Evolutionary conservation across 2,329 filamentous ascomycete genomes (phyloP).

Genomic region (Tetracladium maxilliforme): DNA sequence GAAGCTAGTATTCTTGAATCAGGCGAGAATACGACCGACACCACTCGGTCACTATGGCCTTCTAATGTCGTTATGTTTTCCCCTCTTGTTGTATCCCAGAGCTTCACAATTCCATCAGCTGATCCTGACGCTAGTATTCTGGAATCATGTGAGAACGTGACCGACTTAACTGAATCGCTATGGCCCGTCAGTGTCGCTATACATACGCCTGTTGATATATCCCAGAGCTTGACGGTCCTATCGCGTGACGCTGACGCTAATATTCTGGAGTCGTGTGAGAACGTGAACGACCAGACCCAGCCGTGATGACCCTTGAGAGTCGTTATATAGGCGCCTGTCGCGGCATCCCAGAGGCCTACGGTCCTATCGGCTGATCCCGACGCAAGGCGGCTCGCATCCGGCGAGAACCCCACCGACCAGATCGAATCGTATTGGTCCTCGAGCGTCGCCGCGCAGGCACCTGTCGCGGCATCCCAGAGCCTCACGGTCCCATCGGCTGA

Average conservation of each 20-base stretch:
- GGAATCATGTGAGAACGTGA: constrained; percentile 7
- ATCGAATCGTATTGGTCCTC: constrained; percentile 5
- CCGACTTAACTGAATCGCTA: constrained; percentile 1
- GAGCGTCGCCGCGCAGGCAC: constrained; percentile 5
- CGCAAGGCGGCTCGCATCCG: constrained; percentile 5
- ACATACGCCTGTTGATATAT: constrained; percentile 1
- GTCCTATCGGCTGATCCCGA: constrained; percentile 5
- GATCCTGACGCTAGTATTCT: constrained; percentile 5
- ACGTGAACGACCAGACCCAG: constrained; percentile 2
- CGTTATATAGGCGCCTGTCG: constrained; percentile 4
- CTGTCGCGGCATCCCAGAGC: constrained; percentile 7
- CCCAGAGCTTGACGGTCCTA: constrained; percentile 3
- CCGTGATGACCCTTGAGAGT: constrained; percentile 6
- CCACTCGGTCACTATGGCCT: not conserved
- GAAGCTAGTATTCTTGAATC: constrained; percentile 2
- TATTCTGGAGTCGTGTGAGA: constrained; percentile 3
- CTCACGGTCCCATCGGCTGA: constrained; percentile 5
- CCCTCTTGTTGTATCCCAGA: constrained; percentile 4
- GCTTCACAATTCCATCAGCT: too few relatives aligned
- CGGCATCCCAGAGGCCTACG: constrained; percentile 5
- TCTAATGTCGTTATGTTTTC: constrained; percentile 1
- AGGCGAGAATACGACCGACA: constrained; percentile 1
- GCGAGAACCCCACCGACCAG: constrained; percentile 7
- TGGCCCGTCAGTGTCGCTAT: constrained; percentile 1
- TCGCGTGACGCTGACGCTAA: constrained; percentile 2